Evolutionary conservation across 2,329 filamentous ascomycete genomes (phyloP).

Genomic region (Diaporthe citri): DNA sequence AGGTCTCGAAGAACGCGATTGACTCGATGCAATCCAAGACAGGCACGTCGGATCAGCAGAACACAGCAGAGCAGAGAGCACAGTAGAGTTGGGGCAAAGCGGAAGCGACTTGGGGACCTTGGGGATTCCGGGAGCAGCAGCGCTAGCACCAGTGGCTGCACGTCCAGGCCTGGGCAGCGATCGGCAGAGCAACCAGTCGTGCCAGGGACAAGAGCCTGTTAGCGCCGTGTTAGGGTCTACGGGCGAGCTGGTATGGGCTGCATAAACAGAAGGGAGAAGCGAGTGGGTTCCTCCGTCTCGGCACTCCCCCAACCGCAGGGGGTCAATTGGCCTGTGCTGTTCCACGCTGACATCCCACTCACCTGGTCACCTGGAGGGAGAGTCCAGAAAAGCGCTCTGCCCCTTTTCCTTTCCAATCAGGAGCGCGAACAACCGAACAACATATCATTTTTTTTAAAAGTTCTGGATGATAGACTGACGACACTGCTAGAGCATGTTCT

Average conservation of each 20-base stretch:
- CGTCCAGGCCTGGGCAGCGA: conserved; percentile 13
- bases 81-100: conserved; percentile 18
- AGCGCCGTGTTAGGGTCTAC: background rate
- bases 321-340: conserved; percentile 31
- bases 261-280: conserved; percentile 12
- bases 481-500: background rate
- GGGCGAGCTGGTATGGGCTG: conserved; percentile 7
- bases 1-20: conserved; percentile 29
- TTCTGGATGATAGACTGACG: background rate
- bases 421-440: background rate
- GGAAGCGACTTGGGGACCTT: conserved; percentile 15
- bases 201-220: conserved; percentile 10
- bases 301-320: conserved; percentile 28
- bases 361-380: background rate
- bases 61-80: background rate
- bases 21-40: conserved; percentile 30
- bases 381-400: background rate
- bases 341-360: conserved; percentile 12
- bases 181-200: conserved; percentile 6
- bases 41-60: conserved; percentile 17
- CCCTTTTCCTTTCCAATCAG: conserved; percentile 28
- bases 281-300: conserved; percentile 25
- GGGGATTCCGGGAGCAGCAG: conserved; percentile 20
- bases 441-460: background rate
- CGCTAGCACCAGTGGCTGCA: background rate